Base-by-base conservation (phyloP, 1,284 basidiomycete species). In the Salmacisia buchloeana region DNA sequence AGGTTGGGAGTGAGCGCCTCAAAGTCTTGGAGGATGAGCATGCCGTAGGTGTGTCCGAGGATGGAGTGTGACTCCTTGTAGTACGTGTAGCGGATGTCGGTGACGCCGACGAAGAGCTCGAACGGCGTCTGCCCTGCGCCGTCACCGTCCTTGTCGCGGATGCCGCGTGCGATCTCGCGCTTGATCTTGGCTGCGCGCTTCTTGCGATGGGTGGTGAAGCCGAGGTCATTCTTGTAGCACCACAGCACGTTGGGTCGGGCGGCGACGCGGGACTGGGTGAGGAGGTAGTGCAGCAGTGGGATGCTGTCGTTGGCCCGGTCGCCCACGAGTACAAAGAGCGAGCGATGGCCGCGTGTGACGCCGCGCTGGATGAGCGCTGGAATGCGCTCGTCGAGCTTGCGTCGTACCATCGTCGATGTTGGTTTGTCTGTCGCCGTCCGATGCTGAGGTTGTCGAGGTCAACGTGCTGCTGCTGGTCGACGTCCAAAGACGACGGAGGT, bases 1-100 rank as follows among this genome's bases (percentile, higher is more conserved):
- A 97, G 82, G 82, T 99, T 99, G 33, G 96, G 96, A 1, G 96
- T 99, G 69, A 99, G 87, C 2, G 96, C 94, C 80, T 99, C 96
- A 74, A 98, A 99, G 79, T 98, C 96, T 82, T 98, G 96, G 63
- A 99, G 83, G 7, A 98, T 87, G 68, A 92, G 88, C 93, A 98
- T 98, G 52, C 94, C 94, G 81, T 90, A 97, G 0, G 96, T 98
- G 79, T 97, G 91, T 75, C 96, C 96, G 34, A 98, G 87, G 27
- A 79, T 74, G 65, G 78, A 77, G 38, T 75, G 71, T 7, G 77
- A 76, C 49, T 79, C 77, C 69, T 79, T 79, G 70, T 78, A 78
- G 72, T 78, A 79, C 69, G 76, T 77, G 83, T 99, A 98, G 67
- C 94, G 88, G 65, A 99, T 97, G 80, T 99, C 94, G 7, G 96